Conservation (phyloP, 1,284 basidiomycete genomes). For the Agroathelia rolfsii region DNA sequence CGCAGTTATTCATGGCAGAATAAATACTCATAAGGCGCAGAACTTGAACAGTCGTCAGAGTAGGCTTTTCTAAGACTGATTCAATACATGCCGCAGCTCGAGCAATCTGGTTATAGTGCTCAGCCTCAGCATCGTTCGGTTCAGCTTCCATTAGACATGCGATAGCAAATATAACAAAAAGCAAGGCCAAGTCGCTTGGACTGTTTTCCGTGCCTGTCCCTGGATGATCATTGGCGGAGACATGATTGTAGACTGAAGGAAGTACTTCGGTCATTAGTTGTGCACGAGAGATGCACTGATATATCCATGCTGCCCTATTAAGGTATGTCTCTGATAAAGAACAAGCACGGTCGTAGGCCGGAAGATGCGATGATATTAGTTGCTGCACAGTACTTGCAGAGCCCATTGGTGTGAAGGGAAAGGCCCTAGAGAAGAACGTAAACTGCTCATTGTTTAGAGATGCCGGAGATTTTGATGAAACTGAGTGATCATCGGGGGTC, state of each 20-base stretch:
- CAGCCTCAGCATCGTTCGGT: conserved; percentile 32
- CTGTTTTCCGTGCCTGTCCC: conserved; percentile 22
- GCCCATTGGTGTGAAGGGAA: conserved; percentile 57
- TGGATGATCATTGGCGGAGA: conserved; percentile 18
- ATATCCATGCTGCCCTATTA: conserved; percentile 49
- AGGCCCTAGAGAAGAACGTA: conserved; percentile 45
- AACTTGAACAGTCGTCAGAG: conserved; percentile 52
- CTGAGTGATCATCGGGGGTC: conserved; percentile 10
- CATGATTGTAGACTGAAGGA: conserved; percentile 20
- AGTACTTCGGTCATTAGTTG: conserved; percentile 50
- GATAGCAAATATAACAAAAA: conserved; percentile 55
- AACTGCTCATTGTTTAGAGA: conserved; percentile 29
- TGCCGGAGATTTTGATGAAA: conserved; percentile 18
- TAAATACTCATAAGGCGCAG: conserved; percentile 49
- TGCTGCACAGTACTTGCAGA: conserved; percentile 32
- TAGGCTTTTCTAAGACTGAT: conserved; percentile 55
- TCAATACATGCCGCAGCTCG: conserved; percentile 50
- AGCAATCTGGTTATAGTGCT: conserved; percentile 53
- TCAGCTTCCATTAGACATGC: conserved; percentile 41
- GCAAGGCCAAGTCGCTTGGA: conserved; percentile 45
- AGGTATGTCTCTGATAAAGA: conserved; percentile 41
- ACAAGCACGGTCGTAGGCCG: conserved; percentile 35
- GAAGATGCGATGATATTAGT: conserved; percentile 42
- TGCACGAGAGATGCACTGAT: conserved; percentile 34
- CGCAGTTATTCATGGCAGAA: conserved; percentile 34